Evolutionary conservation across 805 yeast genomes (phyloP), one percentile per base, ranked within the genome.

Genomic region (Candida sithepensis): DNA sequence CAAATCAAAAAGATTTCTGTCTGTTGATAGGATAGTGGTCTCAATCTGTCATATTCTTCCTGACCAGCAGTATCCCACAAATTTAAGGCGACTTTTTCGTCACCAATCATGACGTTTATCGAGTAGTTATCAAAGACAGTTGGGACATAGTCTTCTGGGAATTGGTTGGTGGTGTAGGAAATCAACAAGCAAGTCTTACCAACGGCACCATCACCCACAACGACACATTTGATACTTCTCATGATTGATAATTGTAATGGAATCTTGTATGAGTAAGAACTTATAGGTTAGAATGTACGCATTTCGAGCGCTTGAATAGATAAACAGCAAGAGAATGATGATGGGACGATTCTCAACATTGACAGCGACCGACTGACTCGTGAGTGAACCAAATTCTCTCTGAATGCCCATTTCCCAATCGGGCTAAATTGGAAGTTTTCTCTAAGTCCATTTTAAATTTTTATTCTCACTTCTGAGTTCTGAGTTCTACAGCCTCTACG

Each of bases 51-150:
- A 65, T 89, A 89, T 64, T 89, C 96, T 60, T 87, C 85, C 68
- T 90, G 96, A 23, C 97, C 97, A 3, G 97, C 96, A 14, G 97
- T 90, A 77, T 90, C 97, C 96, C 96, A 90, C 41, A 90, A 75
- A 21, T 95, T 96, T 44, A 90, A 73, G 60, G 88, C 88, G 59
- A 86, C 84, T 46, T 88, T 87, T 59, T 84, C 89, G 24, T 86
- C 84, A 58, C 85, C 92, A 19, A 84, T 83, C 76, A 88, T 79
- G 22, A 90, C 89, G 39, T 85, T 84, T 16, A 96, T 92, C 2
- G 96, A 80, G 65, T 90, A 90, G 67, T 90, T 89, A 64, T 90
- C 97, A 60, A 90, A 90, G 63, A 90, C 96, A 0, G 97, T 90
- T 43, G 97, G 97, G 49, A 90, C 85, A 66, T 90, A 90, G 60